Evolutionary conservation across 306 rosid species (phyloP), one percentile per base, ranked within the genome.

Genomic region (Erythrophleum fordii): DNA sequence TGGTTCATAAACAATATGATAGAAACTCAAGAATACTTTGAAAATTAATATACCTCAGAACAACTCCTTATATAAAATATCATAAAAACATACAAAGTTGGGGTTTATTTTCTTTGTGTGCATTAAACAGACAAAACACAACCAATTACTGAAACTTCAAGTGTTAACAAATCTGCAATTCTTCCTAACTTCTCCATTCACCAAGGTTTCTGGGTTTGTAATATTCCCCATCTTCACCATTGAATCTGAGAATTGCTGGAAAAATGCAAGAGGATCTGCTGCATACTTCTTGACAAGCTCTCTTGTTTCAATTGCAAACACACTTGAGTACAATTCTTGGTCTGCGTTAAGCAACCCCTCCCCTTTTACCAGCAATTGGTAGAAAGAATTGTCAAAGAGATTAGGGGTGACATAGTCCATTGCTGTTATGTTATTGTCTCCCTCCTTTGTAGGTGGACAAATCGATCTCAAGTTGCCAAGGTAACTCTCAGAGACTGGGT

Each of bases 201-300:
- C 20, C 71, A 86, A 93, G 91, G 91, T 90, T 11, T 91, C 97
- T 0, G 83, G 42, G 22, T 90, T 93, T 17, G 71, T 61, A 18
- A 91, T 95, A 34, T 93, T 95, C 80, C 97, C 99, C 95, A 95
- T 52, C 49, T 88, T 95, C 75, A 91, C 93, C 97, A 93, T 95
- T 6, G 98, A 90, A 53, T 95, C 93, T 0, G 97, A 89, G 83
- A 95, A 95, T 31, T 95, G 98, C 80, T 88, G 83, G 83, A 93
- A 95, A 90, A 95, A 95, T 70, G 92, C 92, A 8, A 88, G 20
- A 18, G 97, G 51, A 1, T 91, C 98, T 4, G 76, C 73, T 18
- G 98, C 99, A 77, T 91, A 95, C 68, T 86, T 82, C 78, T 85
- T 89, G 10, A 95, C 99, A 70, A 95, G 88, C 55, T 81, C 84